These are phyloP conservation scores for Magnaporthales sp. DNA, from an alignment of 2,329 filamentous ascomycete genomes.

Conservation along the genomic window DNA sequence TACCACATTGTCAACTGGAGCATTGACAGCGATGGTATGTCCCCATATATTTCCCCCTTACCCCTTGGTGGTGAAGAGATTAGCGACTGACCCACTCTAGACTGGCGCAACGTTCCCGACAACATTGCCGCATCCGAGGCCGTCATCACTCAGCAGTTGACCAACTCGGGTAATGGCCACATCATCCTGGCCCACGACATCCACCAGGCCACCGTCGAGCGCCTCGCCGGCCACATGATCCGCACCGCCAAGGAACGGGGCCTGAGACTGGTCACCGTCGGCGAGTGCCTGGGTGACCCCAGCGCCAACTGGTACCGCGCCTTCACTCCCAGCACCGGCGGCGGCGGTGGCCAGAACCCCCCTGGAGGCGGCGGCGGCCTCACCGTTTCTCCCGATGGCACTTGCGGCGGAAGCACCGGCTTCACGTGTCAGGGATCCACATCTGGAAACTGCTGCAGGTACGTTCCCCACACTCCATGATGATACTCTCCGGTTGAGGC, in stretches of 20 bases:
- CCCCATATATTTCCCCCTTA: not conserved
- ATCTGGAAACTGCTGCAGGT: slow-evolving; percentile 4
- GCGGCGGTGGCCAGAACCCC: slow-evolving; percentile 2
- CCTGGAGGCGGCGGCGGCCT: not conserved
- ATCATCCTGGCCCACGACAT: slow-evolving; percentile 31
- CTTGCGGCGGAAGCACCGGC: slow-evolving; percentile 4
- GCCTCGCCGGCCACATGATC: slow-evolving; percentile 34
- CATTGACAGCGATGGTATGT: slow-evolving; percentile 17
- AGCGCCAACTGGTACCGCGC: slow-evolving; percentile 36
- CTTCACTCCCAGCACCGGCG: not conserved
- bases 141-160: not conserved
- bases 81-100: slow-evolving; percentile 2
- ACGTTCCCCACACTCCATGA: not conserved
- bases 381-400: not conserved
- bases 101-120: slow-evolving; percentile 12
- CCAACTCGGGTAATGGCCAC: not conserved
- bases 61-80: not conserved
- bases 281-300: slow-evolving; percentile 36
- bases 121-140: not conserved
- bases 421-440: slow-evolving; percentile 1
- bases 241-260: slow-evolving; percentile 25
- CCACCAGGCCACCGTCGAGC: slow-evolving; percentile 32
- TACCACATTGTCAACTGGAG: slow-evolving; percentile 25
- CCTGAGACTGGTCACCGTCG: slow-evolving; percentile 36
- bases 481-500: slow-evolving; percentile 1